These are phyloP conservation scores for Exserohilum turcica DNA, from an alignment of 2,329 filamentous ascomycete species.

Conservation along the genomic window DNA sequence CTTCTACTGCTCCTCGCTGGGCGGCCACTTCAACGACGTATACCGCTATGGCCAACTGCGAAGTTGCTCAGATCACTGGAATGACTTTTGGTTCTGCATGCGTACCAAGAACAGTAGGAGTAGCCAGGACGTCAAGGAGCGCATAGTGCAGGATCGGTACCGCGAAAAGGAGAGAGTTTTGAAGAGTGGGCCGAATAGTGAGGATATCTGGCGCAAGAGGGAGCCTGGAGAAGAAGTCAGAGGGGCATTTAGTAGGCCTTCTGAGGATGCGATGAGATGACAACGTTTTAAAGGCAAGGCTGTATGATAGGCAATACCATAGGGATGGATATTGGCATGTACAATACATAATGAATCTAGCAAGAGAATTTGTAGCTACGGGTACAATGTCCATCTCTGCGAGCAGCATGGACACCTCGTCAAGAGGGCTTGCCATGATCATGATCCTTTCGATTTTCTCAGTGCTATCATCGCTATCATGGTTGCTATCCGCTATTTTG, in stretches of 20 bases:
- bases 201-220: slow-evolving; percentile 87
- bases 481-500: too few relatives aligned
- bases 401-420: too few relatives aligned
- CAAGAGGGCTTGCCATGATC: too few relatives aligned
- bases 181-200: slow-evolving; percentile 73
- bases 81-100: slow-evolving; percentile 99
- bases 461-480: too few relatives aligned
- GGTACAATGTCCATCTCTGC: too few relatives aligned
- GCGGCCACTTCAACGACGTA: slow-evolving; percentile 87
- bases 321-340: background rate
- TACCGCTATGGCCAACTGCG: slow-evolving; percentile 83
- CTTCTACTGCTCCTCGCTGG: slow-evolving; percentile 90
- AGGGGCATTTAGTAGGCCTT: slow-evolving; percentile 31
- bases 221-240: slow-evolving; percentile 47
- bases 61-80: slow-evolving; percentile 83
- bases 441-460: too few relatives aligned
- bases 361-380: too few relatives aligned
- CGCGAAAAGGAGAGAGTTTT: slow-evolving; percentile 69
- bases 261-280: slow-evolving; percentile 11
- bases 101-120: slow-evolving; percentile 67
- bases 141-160: slow-evolving; percentile 69
- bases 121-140: slow-evolving; percentile 61
- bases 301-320: background rate
- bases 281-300: background rate
- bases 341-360: background rate